A percentile compares a stretch with the other conserved stretches of the same genome.
Evolutionary conservation across 495 filamentous ascomycete genomes (phyloP).

Genomic region (Entonaema liquescens): DNA sequence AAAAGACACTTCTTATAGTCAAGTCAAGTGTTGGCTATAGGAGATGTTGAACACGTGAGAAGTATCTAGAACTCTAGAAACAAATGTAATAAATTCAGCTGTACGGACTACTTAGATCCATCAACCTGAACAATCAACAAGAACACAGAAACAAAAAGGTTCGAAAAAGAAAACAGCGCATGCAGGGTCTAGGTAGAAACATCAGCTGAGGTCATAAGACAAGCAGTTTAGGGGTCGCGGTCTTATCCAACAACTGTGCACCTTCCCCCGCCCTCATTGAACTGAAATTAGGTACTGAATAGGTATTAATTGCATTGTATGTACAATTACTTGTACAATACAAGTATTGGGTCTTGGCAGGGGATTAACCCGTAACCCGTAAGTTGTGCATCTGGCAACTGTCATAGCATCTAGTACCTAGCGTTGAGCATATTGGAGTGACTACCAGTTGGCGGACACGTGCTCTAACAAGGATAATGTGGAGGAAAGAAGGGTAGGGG

Average conservation of each 20-base stretch:
- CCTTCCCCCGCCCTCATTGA: slow-evolving; percentile 19
- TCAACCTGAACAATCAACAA: neutral
- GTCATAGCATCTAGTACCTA: slow-evolving; percentile 3
- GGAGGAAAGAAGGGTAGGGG: slow-evolving; percentile 10
- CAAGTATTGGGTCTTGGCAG: neutral
- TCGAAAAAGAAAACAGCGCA: slow-evolving; percentile 39
- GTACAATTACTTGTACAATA: neutral
- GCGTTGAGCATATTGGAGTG: neutral
- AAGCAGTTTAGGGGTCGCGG: slow-evolving; percentile 25
- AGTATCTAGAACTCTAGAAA: neutral
- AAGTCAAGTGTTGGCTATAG: neutral
- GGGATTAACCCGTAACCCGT: slow-evolving; percentile 18
- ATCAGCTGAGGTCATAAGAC: slow-evolving; percentile 45
- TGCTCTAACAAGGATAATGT: slow-evolving; percentile 16
- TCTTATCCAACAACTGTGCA: slow-evolving; percentile 18
- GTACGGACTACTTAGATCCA: neutral
- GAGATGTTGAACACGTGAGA: neutral
- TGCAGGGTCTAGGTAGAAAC: slow-evolving; percentile 37
- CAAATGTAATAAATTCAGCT: neutral
- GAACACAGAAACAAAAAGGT: slow-evolving; percentile 15
- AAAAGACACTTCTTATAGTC: neutral
- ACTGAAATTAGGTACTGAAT: slow-evolving; percentile 1
- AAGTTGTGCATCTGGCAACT: slow-evolving; percentile 13
- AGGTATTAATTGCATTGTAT: neutral
- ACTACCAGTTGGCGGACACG: slow-evolving; percentile 19